These are phyloP conservation scores for Stephanodiscus minutulus DNA, from an alignment of 108 stramenopile genomes.

Conservation along the genomic window DNA sequence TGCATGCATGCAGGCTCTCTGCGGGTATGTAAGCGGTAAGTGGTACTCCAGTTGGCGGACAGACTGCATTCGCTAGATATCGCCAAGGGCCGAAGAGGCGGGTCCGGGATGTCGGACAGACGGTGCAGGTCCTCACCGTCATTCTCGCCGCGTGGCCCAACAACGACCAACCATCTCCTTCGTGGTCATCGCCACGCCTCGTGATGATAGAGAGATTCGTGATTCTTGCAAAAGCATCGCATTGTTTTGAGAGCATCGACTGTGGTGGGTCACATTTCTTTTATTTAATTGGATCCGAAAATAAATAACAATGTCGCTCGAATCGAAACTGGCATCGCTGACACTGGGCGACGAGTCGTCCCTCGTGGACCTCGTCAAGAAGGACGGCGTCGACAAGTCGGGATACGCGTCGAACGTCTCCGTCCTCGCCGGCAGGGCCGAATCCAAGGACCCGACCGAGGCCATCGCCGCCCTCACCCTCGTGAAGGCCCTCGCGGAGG, in stretches of 20 bases:
- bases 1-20: neutral
- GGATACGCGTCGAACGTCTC: slow-evolving; percentile 73
- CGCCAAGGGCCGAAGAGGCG: too few species aligned
- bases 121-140: too few species aligned
- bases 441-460: slow-evolving; percentile 76
- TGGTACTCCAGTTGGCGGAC: too few species aligned
- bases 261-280: neutral
- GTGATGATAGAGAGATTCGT: too few species aligned
- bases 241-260: neutral
- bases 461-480: slow-evolving; percentile 77
- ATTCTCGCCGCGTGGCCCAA: too few species aligned
- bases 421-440: slow-evolving; percentile 72
- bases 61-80: too few species aligned
- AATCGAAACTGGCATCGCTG: slow-evolving; percentile 75
- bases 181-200: too few species aligned
- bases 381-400: slow-evolving; percentile 81
- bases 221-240: too few species aligned
- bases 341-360: slow-evolving; percentile 78
- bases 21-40: too few species aligned
- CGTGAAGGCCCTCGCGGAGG: slow-evolving; percentile 76
- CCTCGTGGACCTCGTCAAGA: slow-evolving; percentile 77
- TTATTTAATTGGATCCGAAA: neutral
- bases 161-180: too few species aligned
- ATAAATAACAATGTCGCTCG: slow-evolving; percentile 74
- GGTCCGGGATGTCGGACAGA: too few species aligned